These are phyloP conservation scores for Nemania sp. DNA, from an alignment of 2,329 filamentous ascomycete genomes.

Conservation along the genomic window DNA sequence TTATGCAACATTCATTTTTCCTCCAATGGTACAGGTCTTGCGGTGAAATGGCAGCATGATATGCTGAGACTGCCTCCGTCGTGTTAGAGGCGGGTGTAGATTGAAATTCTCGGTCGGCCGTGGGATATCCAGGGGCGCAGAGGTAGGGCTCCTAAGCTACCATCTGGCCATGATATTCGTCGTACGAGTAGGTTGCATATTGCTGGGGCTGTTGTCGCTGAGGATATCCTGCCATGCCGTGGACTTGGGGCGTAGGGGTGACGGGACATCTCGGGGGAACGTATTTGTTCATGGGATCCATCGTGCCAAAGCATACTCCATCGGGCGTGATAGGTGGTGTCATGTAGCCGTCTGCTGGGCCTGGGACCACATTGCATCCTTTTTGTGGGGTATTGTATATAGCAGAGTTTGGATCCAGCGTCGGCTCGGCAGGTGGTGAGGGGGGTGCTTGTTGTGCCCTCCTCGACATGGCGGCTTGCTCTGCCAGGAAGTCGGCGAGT, in stretches of 20 bases:
- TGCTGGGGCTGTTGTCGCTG: slow-evolving; percentile 51
- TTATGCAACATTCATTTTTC: slow-evolving; percentile 51
- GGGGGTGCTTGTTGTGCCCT: slow-evolving; percentile 55
- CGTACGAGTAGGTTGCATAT: slow-evolving; percentile 51
- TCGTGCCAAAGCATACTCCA: slow-evolving; percentile 57
- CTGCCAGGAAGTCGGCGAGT: slow-evolving; percentile 62
- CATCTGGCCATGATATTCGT: slow-evolving; percentile 44
- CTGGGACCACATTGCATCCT: slow-evolving; percentile 64
- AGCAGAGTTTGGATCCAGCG: slow-evolving; percentile 56
- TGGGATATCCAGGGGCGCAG: neutral
- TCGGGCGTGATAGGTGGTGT: slow-evolving; percentile 88
- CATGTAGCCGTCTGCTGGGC: slow-evolving; percentile 74
- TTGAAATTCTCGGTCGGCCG: neutral
- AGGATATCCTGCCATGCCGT: slow-evolving; percentile 43
- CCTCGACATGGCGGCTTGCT: slow-evolving; percentile 61
- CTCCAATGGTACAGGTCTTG: slow-evolving; percentile 45
- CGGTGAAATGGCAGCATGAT: slow-evolving; percentile 25
- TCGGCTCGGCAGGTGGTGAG: slow-evolving; percentile 61
- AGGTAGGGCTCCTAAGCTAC: slow-evolving; percentile 32
- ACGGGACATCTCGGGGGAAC: slow-evolving; percentile 63
- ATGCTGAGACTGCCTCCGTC: slow-evolving; percentile 16
- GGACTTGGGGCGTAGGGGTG: slow-evolving; percentile 61
- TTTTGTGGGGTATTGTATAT: slow-evolving; percentile 82
- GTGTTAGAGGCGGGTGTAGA: slow-evolving; percentile 1
- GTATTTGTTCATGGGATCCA: slow-evolving; percentile 51